Evolutionary conservation across 2,329 filamentous ascomycete genomes (phyloP).

Genomic region (Plectosphaerella plurivora): DNA sequence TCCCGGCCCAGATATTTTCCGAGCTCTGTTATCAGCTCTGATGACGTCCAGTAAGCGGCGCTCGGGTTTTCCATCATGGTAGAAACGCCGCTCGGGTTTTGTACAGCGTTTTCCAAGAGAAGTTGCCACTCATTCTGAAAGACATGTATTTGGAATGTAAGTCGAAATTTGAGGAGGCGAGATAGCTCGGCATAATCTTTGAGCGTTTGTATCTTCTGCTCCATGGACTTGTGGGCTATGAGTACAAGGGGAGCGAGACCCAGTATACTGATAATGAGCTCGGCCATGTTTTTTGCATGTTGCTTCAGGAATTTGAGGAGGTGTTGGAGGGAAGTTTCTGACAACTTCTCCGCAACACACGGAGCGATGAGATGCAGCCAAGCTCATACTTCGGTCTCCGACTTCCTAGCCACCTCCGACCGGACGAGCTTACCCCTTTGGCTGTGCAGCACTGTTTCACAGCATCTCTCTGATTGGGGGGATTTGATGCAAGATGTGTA

Average conservation of each 20-base stretch:
- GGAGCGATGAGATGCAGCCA: too few species aligned
- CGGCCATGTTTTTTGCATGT: background rate
- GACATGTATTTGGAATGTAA: slow-evolving; percentile 1
- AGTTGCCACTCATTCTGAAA: slow-evolving; percentile 7
- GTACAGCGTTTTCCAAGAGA: background rate
- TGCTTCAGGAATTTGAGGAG: background rate
- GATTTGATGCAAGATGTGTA: too few species aligned
- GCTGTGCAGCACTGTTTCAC: too few species aligned
- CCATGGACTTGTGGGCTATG: background rate
- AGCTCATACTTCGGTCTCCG: too few species aligned
- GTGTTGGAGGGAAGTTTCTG: background rate
- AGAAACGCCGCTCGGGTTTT: background rate
- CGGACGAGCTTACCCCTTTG: too few species aligned
- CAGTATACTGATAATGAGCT: slow-evolving; percentile 1
- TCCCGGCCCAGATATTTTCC: background rate
- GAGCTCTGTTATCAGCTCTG: background rate
- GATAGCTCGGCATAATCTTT: background rate
- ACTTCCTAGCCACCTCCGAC: too few species aligned
- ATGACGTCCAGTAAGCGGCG: background rate
- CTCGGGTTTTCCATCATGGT: background rate
- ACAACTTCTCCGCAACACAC: too few species aligned
- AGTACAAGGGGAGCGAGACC: background rate
- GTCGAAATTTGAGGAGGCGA: background rate
- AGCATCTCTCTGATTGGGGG: too few species aligned
- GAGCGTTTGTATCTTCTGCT: background rate